Base-by-base conservation (phyloP, 2,329 filamentous ascomycete genomes). In the Apiospora sp. region DNA sequence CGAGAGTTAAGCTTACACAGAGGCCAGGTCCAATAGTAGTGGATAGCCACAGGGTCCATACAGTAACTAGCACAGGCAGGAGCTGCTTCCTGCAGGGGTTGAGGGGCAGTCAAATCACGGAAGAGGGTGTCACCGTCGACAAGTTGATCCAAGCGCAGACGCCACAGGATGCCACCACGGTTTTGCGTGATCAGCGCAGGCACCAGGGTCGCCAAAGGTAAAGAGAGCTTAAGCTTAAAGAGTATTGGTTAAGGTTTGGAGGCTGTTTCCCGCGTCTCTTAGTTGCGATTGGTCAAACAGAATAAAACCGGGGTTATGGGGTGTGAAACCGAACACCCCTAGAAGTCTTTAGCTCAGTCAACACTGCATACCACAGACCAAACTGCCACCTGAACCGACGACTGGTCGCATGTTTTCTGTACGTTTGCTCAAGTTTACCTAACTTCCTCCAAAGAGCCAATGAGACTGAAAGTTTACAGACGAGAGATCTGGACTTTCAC, bases 231-330 rank as follows among this genome's bases (percentile, higher is more conserved):
- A 64, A 64, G 34, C 30, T 41, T 64, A 64, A 41, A 64, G 34
- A n/a, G 58, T 5, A 10, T 41, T 64, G 58, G 34, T 24, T 41
- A 41, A 64, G 54, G 54, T 37, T 61, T 16, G 54, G 27, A 8
- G 37, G 34, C n/a, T 37, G 58, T 41, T 64, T 61, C 54, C 58
- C 8, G 58, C 19, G 4, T 7, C 54, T 22, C 6, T 10, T n/a
- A 24, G 58, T 41, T 64, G 58, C 67, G 67, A 69, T 69, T 69
- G 67, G 67, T 7, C 67, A 49, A 69, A 49, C 67, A 69, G 58
- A 41, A 64, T n/a, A 13, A 41, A 64, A 41, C 34, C 8, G 34
- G 58, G 34, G 34, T 64, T 37, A 34, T 64, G 58, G 58, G 58
- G 58, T n/a, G 12, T 34, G 58, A 41, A 64, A 61, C 54, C 54